Percentiles rank a stretch among this genome's conserved stretches.
phyloP scores from a whole-genome alignment of 2,329 filamentous ascomycete species.

The Talaromyces islandicus region DNA sequence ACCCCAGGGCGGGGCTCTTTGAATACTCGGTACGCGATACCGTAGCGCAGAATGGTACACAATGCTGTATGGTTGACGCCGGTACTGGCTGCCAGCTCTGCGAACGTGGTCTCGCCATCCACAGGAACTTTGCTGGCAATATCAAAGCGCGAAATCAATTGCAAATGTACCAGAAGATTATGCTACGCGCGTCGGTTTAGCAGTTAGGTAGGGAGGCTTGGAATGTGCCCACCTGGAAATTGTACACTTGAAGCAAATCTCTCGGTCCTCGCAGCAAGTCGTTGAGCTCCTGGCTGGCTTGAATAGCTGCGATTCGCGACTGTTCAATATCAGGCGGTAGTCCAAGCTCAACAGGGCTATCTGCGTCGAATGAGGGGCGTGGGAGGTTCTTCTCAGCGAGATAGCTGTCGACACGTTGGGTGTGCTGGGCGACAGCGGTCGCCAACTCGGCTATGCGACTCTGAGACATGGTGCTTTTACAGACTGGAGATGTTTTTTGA shows the following conservation, averaged over 20 bases:
- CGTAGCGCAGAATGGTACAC: conserved; percentile 2
- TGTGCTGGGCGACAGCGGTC: neutral
- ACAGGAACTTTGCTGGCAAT: conserved; percentile 5
- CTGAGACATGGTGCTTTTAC: neutral
- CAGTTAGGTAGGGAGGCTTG: neutral
- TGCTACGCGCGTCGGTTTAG: neutral
- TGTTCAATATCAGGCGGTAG: conserved; percentile 1
- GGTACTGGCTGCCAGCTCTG: neutral
- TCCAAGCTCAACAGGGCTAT: neutral
- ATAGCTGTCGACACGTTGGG: neutral
- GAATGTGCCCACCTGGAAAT: neutral
- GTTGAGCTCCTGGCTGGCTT: conserved; percentile 8
- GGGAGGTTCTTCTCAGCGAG: conserved; percentile 4
- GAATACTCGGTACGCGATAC: conserved; percentile 6
- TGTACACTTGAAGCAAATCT: conserved; percentile 1
- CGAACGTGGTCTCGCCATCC: conserved; percentile 1
- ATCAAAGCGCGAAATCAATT: conserved; percentile 5
- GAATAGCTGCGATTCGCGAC: neutral
- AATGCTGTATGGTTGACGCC: neutral
- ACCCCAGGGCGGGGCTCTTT: neutral
- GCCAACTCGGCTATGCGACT: conserved; percentile 7
- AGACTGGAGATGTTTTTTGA: too few relatives aligned
- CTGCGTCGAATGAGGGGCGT: conserved; percentile 5
- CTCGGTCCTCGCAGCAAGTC: conserved; percentile 6
- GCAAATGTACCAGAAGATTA: neutral